A percentile compares a stretch with the other conserved stretches of the same genome.
Conservation (phyloP, 2,329 filamentous ascomycete species). For the Lanzia echinophila region DNA sequence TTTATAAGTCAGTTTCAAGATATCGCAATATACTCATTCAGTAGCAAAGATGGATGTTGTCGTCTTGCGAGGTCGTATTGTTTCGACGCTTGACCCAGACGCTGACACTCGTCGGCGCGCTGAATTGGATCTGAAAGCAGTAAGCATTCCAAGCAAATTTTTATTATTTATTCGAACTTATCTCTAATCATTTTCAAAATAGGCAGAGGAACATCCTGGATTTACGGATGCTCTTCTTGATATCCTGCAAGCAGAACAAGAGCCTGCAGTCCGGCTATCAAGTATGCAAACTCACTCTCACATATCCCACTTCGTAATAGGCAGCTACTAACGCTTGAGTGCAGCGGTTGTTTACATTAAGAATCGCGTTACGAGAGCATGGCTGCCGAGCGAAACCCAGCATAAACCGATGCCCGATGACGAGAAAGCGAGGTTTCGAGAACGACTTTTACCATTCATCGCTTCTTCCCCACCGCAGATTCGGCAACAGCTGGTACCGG, state of each 20-base stretch:
- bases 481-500: constrained; percentile 86
- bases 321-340: constrained; percentile 26
- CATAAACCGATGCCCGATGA: constrained; percentile 74
- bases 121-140: constrained; percentile 76
- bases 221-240: constrained; percentile 88
- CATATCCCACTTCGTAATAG: constrained; percentile 23
- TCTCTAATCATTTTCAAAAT: constrained; percentile 14
- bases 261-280: constrained; percentile 76
- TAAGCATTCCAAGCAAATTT: constrained; percentile 37
- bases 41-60: constrained; percentile 58
- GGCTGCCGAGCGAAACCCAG: constrained; percentile 65
- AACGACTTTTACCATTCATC: constrained; percentile 82
- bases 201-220: constrained; percentile 86
- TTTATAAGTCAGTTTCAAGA: not conserved
- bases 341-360: constrained; percentile 95
- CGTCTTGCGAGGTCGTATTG: constrained; percentile 68
- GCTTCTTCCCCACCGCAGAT: constrained; percentile 73
- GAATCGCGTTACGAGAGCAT: constrained; percentile 91
- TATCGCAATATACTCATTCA: constrained; percentile 9
- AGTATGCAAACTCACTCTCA: constrained; percentile 52
- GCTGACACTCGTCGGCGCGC: constrained; percentile 68
- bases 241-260: constrained; percentile 83
- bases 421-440: constrained; percentile 80
- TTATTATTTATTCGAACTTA: constrained; percentile 9
- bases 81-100: constrained; percentile 68